Base-by-base conservation (phyloP, 305 asterid genomes). In the Fraxinus xanthoxyloides region DNA sequence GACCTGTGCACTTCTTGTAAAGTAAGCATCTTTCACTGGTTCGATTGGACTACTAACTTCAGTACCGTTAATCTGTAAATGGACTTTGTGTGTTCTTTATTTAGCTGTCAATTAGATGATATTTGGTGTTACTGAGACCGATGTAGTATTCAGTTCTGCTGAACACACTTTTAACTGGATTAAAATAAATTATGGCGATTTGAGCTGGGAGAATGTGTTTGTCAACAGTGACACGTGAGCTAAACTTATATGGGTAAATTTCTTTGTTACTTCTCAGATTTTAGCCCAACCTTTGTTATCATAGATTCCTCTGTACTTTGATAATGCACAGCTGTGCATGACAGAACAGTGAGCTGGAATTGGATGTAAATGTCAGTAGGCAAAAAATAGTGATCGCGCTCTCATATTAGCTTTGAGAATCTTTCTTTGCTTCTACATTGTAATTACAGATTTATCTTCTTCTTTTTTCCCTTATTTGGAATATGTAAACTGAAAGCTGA, bases 1-100 rank as follows among this genome's bases (percentile, higher is more conserved):
- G 98, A 93, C 40, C 88, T 94, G 81, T 86, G 93, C 85, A 83
- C 87, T 85, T 86, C 91, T 78, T 92, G 96, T 87, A 91, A 91
- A 85, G 99, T 94, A 91, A 78, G 88, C 79, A 26, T 79, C 70
- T 21, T 46, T 67, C 63, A 69, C 35, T 28, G 65, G 70, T 59
- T 59, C 30, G 15, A 59, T 21, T 59, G 70, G 67, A 19, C 67
- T 56, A 19, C 4, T 21, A 7, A 21, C 24, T 21, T 59, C 70
- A 3, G 31, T 7, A 59, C 15, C 24, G 5, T 59, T 59, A 59
- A 56, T 59, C 69, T 59, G 30, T 21, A 59, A 59, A 59, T 2
- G 63, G 28, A 48, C 5, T 61, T 10, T 15, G 48, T 82, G 26
- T 17, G 24, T 8, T 26, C 61, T 78, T 79, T 36, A 30, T 72